Evolutionary conservation across 345 rosid genomes (phyloP), one percentile per base, ranked within the genome.

Genomic region (Ailanthus altissimus): DNA sequence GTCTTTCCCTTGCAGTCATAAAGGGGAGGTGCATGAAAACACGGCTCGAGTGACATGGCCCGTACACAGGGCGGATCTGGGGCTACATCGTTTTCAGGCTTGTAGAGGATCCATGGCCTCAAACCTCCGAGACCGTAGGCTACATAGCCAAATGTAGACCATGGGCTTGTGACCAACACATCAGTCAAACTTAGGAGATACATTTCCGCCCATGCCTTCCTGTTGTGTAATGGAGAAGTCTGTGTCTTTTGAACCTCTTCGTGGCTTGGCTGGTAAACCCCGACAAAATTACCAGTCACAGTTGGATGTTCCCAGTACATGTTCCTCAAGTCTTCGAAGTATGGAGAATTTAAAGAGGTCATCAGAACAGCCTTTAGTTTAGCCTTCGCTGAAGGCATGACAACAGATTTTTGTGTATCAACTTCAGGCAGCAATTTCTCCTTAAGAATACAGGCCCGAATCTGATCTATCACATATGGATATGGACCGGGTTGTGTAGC

Each of bases 141-240:
- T 57, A 91, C 92, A 75, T 91, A 90, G 8, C 97, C 97, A 77
- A 88, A 91, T 11, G 93, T 90, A 46, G 96, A 91, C 93, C 93
- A 90, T 2, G 91, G 84, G 78, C 93, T 91, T 10, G 92, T 90
- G 66, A 91, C 84, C 77, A 91, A 68, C 61, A 51, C 76, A 72
- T 90, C 96, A 8, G 83, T 82, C 80, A 86, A 75, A 75, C 93
- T 86, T 3, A 90, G 89, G 62, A 91, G 88, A 79, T 91, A 87
- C 87, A 91, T 90, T 75, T 90, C 93, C 12, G 96, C 90, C 91
- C 85, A 90, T 28, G 93, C 93, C 83, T 91, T 90, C 69, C 85
- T 79, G 82, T 90, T 88, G 86, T 91, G 93, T 83, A 84, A 45
- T 2, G 59, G 61, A 70, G 38, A 32, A 1, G 86, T 82, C 80